phyloP scores from a whole-genome alignment of 768 basidiomycete genomes.

The Mycena metata region DNA sequence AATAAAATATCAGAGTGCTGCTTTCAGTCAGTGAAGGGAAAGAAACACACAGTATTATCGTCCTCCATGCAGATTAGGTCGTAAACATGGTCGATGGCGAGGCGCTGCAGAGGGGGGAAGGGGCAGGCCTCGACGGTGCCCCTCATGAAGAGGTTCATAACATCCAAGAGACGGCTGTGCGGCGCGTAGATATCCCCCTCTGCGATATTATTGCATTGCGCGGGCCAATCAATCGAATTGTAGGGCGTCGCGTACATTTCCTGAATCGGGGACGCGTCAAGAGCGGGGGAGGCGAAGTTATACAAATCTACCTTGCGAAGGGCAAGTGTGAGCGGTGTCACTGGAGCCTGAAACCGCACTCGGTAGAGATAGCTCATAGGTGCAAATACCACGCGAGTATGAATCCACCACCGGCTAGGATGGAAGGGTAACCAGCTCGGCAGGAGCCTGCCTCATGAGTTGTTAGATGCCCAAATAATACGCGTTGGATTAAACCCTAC shows the following conservation, averaged over 20 bases:
- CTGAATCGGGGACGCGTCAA: constrained; percentile 46
- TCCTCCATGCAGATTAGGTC: constrained; percentile 87
- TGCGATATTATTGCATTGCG: constrained; percentile 88
- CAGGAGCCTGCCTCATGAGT: constrained; percentile 70
- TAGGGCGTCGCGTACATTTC: constrained; percentile 90
- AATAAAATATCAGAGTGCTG: background rate
- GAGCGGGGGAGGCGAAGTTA: background rate
- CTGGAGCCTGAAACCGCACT: constrained; percentile 72
- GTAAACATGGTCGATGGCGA: constrained; percentile 77
- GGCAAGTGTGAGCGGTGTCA: constrained; percentile 79
- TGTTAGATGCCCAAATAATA: constrained; percentile 5
- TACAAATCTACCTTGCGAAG: constrained; percentile 69
- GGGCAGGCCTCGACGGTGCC: constrained; percentile 74
- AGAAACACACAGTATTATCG: constrained; percentile 79
- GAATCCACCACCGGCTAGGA: constrained; percentile 98
- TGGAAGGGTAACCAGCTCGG: constrained; percentile 94
- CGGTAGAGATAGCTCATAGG: constrained; percentile 93
- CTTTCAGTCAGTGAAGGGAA: background rate
- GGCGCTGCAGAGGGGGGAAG: constrained; percentile 75
- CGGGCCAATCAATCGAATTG: constrained; percentile 88
- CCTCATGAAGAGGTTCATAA: constrained; percentile 70
- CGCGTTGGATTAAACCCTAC: constrained; percentile 51
- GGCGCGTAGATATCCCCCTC: constrained; percentile 86
- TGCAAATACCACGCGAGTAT: constrained; percentile 91
- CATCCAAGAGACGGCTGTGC: constrained; percentile 79